Conservation (phyloP, 2,329 filamentous ascomycete species). For the Fusarium sp. region DNA sequence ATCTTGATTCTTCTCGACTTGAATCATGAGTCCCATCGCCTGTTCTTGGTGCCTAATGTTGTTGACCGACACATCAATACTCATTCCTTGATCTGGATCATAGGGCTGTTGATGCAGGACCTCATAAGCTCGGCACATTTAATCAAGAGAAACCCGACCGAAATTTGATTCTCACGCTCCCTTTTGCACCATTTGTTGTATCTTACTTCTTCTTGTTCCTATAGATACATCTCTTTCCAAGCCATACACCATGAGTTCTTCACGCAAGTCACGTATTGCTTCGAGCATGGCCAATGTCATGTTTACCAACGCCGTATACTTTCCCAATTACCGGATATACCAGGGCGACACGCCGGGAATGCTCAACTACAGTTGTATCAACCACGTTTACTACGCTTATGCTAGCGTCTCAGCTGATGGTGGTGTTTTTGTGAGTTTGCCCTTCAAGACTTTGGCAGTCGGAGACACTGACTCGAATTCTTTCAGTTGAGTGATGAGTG, state of each 20-base stretch:
- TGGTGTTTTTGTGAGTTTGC: constrained; percentile 74
- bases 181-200: not conserved
- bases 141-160: constrained; percentile 29
- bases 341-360: constrained; percentile 77
- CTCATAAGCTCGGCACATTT: constrained; percentile 23
- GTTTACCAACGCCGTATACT: constrained; percentile 82
- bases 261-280: constrained; percentile 59
- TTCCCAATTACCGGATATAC: constrained; percentile 82
- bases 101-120: constrained; percentile 32
- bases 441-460: constrained; percentile 15
- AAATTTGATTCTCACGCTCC: constrained; percentile 20
- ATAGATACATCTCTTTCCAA: not conserved
- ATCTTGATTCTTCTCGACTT: constrained; percentile 42
- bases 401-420: constrained; percentile 79
- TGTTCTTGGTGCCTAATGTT: constrained; percentile 45
- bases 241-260: constrained; percentile 55
- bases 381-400: constrained; percentile 86
- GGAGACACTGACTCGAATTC: constrained; percentile 43
- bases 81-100: constrained; percentile 28
- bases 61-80: constrained; percentile 38
- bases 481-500: constrained; percentile 80
- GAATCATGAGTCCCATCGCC: constrained; percentile 37
- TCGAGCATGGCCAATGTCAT: constrained; percentile 61
- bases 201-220: not conserved
- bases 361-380: constrained; percentile 80